Evolutionary conservation across 1,284 basidiomycete species (phyloP).

Genomic region (Coniferiporia weirii): DNA sequence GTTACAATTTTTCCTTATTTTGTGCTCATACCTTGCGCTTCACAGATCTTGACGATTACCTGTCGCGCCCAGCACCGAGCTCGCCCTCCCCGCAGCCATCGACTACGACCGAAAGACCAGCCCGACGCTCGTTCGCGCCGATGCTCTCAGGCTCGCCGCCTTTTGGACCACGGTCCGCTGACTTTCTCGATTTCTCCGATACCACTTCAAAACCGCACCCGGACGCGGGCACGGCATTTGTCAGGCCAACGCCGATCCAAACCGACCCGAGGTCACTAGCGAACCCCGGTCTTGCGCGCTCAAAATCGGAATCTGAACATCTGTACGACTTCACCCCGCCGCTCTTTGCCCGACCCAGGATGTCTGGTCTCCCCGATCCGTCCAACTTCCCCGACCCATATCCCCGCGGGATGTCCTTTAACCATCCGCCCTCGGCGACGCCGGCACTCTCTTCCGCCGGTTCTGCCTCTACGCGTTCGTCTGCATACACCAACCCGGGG

Average conservation of each 20-base stretch:
- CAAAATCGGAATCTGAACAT: conserved; percentile 36
- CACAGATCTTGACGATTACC: conserved; percentile 14
- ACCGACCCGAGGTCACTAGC: neutral
- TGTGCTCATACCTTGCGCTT: neutral
- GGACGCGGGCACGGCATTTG: conserved; percentile 3
- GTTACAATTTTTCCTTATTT: neutral
- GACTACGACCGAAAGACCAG: conserved; percentile 2
- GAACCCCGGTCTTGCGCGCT: conserved; percentile 19
- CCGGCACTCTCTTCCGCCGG: conserved; percentile 61
- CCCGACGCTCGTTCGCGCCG: neutral
- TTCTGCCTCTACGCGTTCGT: conserved; percentile 67
- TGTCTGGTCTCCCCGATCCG: conserved; percentile 52
- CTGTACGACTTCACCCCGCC: conserved; percentile 34
- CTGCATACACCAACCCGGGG: conserved; percentile 66
- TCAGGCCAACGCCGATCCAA: conserved; percentile 6
- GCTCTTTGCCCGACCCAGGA: conserved; percentile 42
- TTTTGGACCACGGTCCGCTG: neutral
- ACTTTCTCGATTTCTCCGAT: conserved; percentile 11
- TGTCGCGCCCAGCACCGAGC: neutral
- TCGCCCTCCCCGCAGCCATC: conserved; percentile 10
- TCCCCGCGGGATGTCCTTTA: conserved; percentile 31
- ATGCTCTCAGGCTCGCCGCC: neutral
- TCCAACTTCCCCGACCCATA: conserved; percentile 53
- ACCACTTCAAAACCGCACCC: neutral
- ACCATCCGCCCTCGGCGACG: conserved; percentile 38